Percentiles rank a stretch among this genome's conserved stretches.
Conservation (phyloP, 140 eudicot species). For the Stevia rebaudiana region DNA sequence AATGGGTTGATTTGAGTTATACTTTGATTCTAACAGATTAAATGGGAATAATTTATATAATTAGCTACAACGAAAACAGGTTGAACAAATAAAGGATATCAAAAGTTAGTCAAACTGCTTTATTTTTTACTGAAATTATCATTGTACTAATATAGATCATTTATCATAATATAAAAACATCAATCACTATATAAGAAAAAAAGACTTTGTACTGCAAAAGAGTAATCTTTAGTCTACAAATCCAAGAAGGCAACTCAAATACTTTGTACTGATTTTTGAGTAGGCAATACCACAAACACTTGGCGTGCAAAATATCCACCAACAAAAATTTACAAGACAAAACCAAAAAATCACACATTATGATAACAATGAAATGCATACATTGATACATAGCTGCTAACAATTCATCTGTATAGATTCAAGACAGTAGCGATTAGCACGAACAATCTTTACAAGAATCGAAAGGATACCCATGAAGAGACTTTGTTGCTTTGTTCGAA, state of each 20-base stretch:
- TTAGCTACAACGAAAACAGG: background rate
- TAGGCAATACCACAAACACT: constrained; percentile 9
- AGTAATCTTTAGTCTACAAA: background rate
- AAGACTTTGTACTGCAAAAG: background rate
- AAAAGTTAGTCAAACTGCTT: background rate
- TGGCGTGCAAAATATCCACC: background rate
- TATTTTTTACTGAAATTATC: background rate
- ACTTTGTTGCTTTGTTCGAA: no score
- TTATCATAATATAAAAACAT: background rate
- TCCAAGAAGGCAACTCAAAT: background rate
- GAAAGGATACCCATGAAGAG: no score
- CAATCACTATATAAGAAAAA: no score
- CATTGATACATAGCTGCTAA: background rate
- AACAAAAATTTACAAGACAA: background rate
- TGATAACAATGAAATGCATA: background rate
- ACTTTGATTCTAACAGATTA: background rate
- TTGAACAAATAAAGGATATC: background rate
- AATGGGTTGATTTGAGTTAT: background rate
- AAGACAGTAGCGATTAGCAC: no score
- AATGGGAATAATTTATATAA: background rate
- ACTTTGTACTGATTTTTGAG: background rate
- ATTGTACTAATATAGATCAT: background rate
- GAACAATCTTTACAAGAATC: no score
- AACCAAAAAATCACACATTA: background rate
- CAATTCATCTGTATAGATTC: background rate